Percentiles rank a stretch among this genome's conserved stretches.
Conservation (phyloP, 257 asterid genomes). For the Primulina eburnea region DNA sequence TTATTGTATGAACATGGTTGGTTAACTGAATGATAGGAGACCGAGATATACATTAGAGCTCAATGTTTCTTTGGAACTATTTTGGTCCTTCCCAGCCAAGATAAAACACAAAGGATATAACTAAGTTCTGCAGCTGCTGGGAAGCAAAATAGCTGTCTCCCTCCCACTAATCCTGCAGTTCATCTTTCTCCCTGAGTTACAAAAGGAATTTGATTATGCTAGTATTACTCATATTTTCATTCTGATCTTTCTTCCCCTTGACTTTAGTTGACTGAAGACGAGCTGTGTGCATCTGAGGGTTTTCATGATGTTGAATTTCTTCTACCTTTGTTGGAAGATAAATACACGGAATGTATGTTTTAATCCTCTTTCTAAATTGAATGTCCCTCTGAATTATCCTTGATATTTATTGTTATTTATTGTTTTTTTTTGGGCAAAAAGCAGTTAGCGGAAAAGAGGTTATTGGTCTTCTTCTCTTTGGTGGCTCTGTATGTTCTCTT, state of each 20-base stretch:
- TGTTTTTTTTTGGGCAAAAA: constrained; percentile 39
- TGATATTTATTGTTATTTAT: constrained; percentile 11
- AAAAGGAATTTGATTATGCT: constrained; percentile 3
- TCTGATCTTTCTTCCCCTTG: constrained; percentile 20
- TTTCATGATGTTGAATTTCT: constrained; percentile 87
- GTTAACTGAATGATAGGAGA: too few species aligned
- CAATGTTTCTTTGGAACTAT: neutral
- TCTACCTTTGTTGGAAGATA: constrained; percentile 73
- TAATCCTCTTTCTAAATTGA: constrained; percentile 17
- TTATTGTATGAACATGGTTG: neutral
- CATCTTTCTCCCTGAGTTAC: neutral
- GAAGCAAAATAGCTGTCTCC: neutral
- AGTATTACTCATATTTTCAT: constrained; percentile 6
- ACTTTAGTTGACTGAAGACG: constrained; percentile 64
- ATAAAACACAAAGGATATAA: too few species aligned
- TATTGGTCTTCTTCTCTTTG: constrained; percentile 62
- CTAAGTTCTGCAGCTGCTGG: neutral
- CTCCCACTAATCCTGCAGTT: neutral
- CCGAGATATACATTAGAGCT: neutral
- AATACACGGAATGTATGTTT: constrained; percentile 62
- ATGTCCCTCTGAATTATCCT: constrained; percentile 3
- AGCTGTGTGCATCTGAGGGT: constrained; percentile 48
- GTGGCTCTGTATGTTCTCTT: constrained; percentile 72
- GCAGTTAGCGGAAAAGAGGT: constrained; percentile 64
- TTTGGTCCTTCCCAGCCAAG: neutral